phyloP scores from a whole-genome alignment of 1,284 basidiomycete genomes.

The Chiua sp. region DNA sequence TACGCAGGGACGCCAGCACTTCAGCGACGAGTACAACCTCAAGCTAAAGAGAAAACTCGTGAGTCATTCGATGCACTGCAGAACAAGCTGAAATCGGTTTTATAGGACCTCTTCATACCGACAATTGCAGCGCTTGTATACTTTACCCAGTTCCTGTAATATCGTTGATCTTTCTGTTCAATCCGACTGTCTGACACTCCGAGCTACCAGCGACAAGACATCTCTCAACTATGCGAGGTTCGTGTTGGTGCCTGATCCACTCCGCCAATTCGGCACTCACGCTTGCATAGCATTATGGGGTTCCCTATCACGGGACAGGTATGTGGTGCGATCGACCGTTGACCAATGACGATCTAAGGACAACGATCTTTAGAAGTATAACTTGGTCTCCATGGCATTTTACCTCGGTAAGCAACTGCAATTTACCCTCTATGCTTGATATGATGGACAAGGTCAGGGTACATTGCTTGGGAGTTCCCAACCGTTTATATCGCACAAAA shows the following conservation, averaged over 20 bases:
- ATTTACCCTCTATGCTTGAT: too few relatives aligned
- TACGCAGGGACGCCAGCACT: constrained; percentile 49
- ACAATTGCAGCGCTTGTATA: constrained; percentile 67
- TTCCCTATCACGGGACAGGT: constrained; percentile 40
- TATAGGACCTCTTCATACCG: constrained; percentile 58
- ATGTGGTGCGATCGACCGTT: too few relatives aligned
- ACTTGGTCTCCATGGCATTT: too few relatives aligned
- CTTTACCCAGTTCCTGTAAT: constrained; percentile 67
- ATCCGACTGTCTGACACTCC: background rate
- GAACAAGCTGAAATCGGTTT: background rate
- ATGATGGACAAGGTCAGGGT: too few relatives aligned
- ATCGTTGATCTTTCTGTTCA: background rate
- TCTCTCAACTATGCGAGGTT: constrained; percentile 64
- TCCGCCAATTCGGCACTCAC: background rate
- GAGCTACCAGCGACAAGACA: constrained; percentile 56
- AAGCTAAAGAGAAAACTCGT: constrained; percentile 62
- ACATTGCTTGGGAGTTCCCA: too few relatives aligned
- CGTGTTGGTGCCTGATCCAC: constrained; percentile 29
- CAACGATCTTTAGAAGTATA: too few relatives aligned
- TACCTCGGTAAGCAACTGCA: too few relatives aligned
- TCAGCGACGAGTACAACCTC: constrained; percentile 63
- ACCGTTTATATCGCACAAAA: too few relatives aligned
- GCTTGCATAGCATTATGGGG: constrained; percentile 57
- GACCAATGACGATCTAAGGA: too few relatives aligned
- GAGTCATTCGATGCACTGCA: background rate